Base-by-base conservation (phyloP, 2,329 filamentous ascomycete species). In the Rhynchosporium agropyri region DNA sequence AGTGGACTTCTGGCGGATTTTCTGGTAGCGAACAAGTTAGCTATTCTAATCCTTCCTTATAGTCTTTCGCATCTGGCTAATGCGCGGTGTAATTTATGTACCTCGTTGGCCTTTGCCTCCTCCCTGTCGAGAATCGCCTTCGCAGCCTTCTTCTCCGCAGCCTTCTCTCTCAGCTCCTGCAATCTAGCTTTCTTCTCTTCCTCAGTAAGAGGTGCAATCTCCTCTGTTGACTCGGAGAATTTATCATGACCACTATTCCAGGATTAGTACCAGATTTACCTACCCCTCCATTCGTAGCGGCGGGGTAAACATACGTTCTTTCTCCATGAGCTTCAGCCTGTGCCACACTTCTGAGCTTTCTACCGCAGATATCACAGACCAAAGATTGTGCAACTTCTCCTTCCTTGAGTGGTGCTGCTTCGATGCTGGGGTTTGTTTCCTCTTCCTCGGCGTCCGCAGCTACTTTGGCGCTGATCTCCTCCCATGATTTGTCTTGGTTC, bases 311-410 rank as follows among this genome's bases (percentile, higher is more conserved):
- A 66, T 75, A 89, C 79, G 91, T 94, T 79, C 96, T 97, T 72
- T 86, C 86, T 38, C 92, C 95, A 75, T 99, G 95, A 75, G 92
- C 97, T 72, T 94, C 89, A 9, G 93, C 95, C 69, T 94, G 86
- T 31, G 87, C 87, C 68, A 89, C 85, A 72, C 86, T 91, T 69
- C 91, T 84, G 78, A 99, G 96, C 74, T 87, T 89, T 83, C 97
- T 97, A 74, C 90, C 89, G 74, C 95, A 99, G 62, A 97, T 94
- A 68, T 97, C 95, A 83, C 95, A 99, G 57, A 96, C 84, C 61
- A 98, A 85, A 55, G 92, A 96, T 72, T 87, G 85, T 61, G 92
- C 90, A 61, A 85, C 80, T 71, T 89, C 86, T 63, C 89, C 91
- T 1, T 85, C 84, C 70, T 90, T 82, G 2, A 93, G 80, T n/a